Percentiles rank a stretch among this genome's conserved stretches.
Evolutionary conservation across 148 eudicot species (phyloP).

Genomic region (Persicaria maculosa): DNA sequence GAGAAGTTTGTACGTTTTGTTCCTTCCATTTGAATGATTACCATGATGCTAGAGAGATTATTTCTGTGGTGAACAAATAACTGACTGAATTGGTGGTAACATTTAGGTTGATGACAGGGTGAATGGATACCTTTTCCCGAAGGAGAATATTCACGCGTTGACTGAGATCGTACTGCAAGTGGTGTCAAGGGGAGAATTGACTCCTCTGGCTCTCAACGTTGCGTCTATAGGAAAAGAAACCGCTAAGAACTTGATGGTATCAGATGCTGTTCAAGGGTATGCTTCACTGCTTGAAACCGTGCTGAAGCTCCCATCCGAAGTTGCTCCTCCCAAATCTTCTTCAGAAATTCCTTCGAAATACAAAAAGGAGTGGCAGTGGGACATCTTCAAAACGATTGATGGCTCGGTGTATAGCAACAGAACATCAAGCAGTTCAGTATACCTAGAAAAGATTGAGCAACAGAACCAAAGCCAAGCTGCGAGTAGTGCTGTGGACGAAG

Average conservation of each 20-base stretch:
- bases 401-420: constrained; percentile 22
- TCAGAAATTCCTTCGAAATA: constrained; percentile 40
- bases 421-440: constrained; percentile 26
- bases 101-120: constrained; percentile 82
- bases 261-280: constrained; percentile 72
- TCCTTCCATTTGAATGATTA: background rate
- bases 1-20: constrained; percentile 59
- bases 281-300: constrained; percentile 55
- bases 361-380: constrained; percentile 75
- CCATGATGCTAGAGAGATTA: background rate
- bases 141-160: constrained; percentile 50
- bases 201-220: constrained; percentile 53
- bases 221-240: constrained; percentile 66
- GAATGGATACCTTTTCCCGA: constrained; percentile 76
- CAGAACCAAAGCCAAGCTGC: constrained; percentile 25
- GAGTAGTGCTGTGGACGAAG: constrained; percentile 20
- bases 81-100: constrained; percentile 32
- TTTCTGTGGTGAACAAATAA: constrained; percentile 2
- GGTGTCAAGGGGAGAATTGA: constrained; percentile 52
- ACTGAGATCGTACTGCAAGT: constrained; percentile 40
- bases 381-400: constrained; percentile 38
- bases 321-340: constrained; percentile 46
- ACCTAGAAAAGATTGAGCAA: constrained; percentile 37
- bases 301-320: constrained; percentile 78
- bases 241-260: constrained; percentile 62